phyloP scores from a whole-genome alignment of 768 basidiomycete genomes.

The Hydnum rufescens region DNA sequence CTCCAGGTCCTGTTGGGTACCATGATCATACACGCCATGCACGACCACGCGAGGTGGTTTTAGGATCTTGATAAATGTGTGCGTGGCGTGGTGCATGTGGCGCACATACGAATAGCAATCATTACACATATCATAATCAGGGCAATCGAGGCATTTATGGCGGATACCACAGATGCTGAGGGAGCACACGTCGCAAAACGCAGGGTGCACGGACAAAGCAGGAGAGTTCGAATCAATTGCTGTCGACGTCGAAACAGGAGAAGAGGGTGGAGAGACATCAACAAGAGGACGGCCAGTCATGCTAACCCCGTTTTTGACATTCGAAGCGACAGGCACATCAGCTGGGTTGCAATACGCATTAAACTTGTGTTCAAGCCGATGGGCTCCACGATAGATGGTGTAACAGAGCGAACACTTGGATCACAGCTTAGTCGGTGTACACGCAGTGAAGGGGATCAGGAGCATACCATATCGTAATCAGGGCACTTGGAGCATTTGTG shows the following conservation, averaged over 20 bases:
- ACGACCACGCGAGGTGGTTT: too few species aligned
- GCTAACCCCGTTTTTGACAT: too few species aligned
- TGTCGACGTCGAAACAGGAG: not conserved
- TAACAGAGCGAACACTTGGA: not conserved
- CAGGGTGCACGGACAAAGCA: not conserved
- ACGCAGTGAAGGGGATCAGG: not conserved
- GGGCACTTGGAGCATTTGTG: conserved; percentile 69
- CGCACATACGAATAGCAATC: too few species aligned
- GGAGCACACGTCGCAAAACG: not conserved
- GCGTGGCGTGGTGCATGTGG: not conserved
- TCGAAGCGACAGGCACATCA: not conserved
- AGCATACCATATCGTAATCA: conserved; percentile 22
- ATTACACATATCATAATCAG: conserved; percentile 58
- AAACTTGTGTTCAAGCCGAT: not conserved
- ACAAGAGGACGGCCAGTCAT: not conserved
- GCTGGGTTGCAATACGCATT: not conserved
- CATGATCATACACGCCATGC: conserved; percentile 13
- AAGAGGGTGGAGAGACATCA: not conserved
- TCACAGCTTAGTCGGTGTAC: not conserved
- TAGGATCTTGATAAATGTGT: too few species aligned
- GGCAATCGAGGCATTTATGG: not conserved
- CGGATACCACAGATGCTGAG: not conserved
- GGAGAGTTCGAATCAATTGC: too few species aligned
- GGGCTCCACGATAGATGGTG: not conserved
- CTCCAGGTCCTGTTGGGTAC: too few species aligned